These are phyloP conservation scores for Boletus mariae DNA, from an alignment of 1,284 basidiomycete genomes.

Conservation along the genomic window DNA sequence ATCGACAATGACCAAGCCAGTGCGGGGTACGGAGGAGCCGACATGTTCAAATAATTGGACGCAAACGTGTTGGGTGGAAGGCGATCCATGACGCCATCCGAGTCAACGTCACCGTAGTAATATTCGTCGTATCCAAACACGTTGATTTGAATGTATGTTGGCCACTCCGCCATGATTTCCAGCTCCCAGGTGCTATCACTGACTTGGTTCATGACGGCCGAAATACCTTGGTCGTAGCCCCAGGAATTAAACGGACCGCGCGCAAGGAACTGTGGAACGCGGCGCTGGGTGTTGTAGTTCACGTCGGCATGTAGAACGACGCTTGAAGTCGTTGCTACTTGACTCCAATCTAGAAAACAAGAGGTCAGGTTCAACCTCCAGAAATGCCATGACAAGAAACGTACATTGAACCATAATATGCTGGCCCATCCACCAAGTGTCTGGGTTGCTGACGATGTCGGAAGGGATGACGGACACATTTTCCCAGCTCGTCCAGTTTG, in stretches of 20 bases:
- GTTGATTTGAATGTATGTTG: conserved; percentile 83
- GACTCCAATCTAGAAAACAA: conserved; percentile 64
- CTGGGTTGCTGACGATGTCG: conserved; percentile 47
- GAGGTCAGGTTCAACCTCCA: conserved; percentile 1
- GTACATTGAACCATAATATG: conserved; percentile 86
- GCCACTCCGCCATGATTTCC: conserved; percentile 86
- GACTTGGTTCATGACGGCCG: conserved; percentile 61
- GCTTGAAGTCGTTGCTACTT: conserved; percentile 56
- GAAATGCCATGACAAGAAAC: conserved; percentile 25
- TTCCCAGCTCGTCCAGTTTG: conserved; percentile 75
- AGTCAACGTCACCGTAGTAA: conserved; percentile 87
- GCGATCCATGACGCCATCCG: conserved; percentile 83
- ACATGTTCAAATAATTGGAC: conserved; percentile 87
- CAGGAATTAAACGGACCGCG: conserved; percentile 87
- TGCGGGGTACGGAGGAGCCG: conserved; percentile 75
- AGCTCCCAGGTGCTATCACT: conserved; percentile 69
- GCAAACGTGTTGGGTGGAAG: conserved; percentile 83
- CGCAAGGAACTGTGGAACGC: conserved; percentile 81
- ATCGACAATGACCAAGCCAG: conserved; percentile 82
- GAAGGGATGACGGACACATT: conserved; percentile 63
- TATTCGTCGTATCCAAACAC: conserved; percentile 85
- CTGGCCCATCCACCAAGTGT: conserved; percentile 76
- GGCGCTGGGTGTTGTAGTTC: conserved; percentile 58
- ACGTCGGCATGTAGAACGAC: conserved; percentile 77
- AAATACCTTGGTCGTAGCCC: conserved; percentile 83